Percentiles rank a stretch among this genome's conserved stretches.
Conservation (phyloP, 2,329 filamentous ascomycete genomes). For the Didymosphaeria variabile region DNA sequence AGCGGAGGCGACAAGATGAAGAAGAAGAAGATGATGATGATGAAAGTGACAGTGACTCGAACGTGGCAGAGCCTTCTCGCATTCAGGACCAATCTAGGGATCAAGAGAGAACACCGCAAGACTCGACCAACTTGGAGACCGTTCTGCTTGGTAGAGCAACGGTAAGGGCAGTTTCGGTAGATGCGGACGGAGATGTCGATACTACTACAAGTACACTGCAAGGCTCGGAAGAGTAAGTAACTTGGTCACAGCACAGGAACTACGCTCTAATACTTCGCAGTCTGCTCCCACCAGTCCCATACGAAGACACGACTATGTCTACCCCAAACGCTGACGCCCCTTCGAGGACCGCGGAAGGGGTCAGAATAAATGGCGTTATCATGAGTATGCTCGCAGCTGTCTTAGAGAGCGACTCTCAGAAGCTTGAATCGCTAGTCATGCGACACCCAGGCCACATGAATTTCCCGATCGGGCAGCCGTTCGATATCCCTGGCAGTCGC, state of each 20-base stretch:
- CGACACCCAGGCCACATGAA: conserved; percentile 38
- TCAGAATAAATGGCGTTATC: conserved; percentile 25
- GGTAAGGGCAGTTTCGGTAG: not conserved
- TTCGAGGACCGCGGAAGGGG: conserved; percentile 11
- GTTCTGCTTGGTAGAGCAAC: conserved; percentile 12
- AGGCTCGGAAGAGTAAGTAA: conserved; percentile 20
- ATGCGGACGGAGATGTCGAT: not conserved
- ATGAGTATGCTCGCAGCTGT: conserved; percentile 42
- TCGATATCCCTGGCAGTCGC: conserved; percentile 30
- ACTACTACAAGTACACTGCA: conserved; percentile 1
- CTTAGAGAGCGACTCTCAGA: conserved; percentile 33
- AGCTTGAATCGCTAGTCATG: conserved; percentile 38
- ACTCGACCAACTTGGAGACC: conserved; percentile 15
- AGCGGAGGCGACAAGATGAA: conserved; percentile 7
- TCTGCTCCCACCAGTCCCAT: conserved; percentile 10
- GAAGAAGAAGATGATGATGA: conserved; percentile 17
- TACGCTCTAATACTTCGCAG: not conserved
- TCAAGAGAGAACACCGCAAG: not conserved
- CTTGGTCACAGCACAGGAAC: no score
- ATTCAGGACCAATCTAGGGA: not conserved
- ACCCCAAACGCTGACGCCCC: conserved; percentile 21
- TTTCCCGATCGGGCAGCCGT: conserved; percentile 40
- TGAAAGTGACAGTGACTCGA: conserved; percentile 17
- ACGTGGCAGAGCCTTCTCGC: not conserved
- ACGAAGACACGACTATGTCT: conserved; percentile 12